Base-by-base conservation (phyloP, 176 grass and related monocot genomes). In the Oryza coarctata region DNA sequence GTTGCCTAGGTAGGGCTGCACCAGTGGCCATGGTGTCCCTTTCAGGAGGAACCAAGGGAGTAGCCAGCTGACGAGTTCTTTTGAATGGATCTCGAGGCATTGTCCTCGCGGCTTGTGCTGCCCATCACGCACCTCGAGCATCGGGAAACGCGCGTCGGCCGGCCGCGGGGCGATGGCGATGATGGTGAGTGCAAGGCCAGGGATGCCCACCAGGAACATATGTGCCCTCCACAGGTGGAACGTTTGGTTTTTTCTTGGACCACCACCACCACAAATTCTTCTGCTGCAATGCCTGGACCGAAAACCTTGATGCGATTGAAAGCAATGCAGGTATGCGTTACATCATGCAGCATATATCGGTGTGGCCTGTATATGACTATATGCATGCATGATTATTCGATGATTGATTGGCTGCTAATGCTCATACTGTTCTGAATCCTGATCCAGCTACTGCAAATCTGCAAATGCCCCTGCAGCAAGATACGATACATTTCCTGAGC, bases 41-140 rank as follows among this genome's bases (percentile, higher is more conserved):
- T 77, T 84, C 89, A 78, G 34, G 72, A 86, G 60, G 62, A 91
- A 63, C 75, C 71, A 70, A 32, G 62, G 85, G 70, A 44, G 72
- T 44, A 32, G 72, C 44, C 81, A 32, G 72, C 44, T 87, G 85
- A 84, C 77, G 31, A 78, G 57, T 79, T 79, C 74, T 79, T 80
- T 80, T 76, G 60, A 64, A 75, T 77, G 78, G 86, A 95, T 92
- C 88, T 92, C 90, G 85, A 92, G 87, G 85, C 74, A 85, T 36
- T 79, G 22, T 49, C 74, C 89, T 73, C 85, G 80, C 85, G 80
- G 85, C 68, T 75, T 82, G 71, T 81, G 70, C 83, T 85, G 78
- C 91, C 87, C 87, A 75, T 89, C 89, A 80, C 69, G 73, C 84
- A 77, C 74, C 88, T 83, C 31, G 20, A 55, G 65, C 88, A 90